Conservation (phyloP, 306 rosid species). For the Quercus mongolica region DNA sequence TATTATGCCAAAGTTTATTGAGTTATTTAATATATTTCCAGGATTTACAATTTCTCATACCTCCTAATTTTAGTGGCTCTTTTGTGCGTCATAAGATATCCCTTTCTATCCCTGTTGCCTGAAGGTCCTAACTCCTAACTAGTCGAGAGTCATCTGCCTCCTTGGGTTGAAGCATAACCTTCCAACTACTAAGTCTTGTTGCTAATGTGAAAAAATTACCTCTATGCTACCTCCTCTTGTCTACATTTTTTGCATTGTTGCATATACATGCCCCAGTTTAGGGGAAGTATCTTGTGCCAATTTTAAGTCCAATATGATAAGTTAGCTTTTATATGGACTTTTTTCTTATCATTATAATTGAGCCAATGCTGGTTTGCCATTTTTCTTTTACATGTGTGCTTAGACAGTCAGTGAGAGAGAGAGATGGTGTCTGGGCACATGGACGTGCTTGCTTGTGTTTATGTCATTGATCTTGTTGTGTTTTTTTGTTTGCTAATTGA, state of each 20-base stretch:
- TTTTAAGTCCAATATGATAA: too few species aligned
- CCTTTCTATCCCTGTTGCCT: neutral
- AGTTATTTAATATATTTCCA: neutral
- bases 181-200: neutral
- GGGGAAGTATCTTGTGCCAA: too few species aligned
- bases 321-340: too few species aligned
- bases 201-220: neutral
- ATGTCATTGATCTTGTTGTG: neutral
- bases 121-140: slow-evolving; percentile 5
- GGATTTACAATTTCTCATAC: too few species aligned
- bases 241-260: neutral
- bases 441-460: neutral
- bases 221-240: neutral
- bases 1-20: neutral
- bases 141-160: slow-evolving; percentile 7
- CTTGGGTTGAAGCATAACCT: neutral
- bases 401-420: neutral
- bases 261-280: neutral
- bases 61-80: neutral
- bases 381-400: neutral
- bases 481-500: neutral
- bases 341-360: too few species aligned
- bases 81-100: neutral
- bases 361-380: neutral
- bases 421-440: neutral